Percentiles rank a stretch among this genome's conserved stretches.
These are phyloP conservation scores for Priceomyces castillae DNA, from an alignment of 805 yeast species.

Conservation along the genomic window DNA sequence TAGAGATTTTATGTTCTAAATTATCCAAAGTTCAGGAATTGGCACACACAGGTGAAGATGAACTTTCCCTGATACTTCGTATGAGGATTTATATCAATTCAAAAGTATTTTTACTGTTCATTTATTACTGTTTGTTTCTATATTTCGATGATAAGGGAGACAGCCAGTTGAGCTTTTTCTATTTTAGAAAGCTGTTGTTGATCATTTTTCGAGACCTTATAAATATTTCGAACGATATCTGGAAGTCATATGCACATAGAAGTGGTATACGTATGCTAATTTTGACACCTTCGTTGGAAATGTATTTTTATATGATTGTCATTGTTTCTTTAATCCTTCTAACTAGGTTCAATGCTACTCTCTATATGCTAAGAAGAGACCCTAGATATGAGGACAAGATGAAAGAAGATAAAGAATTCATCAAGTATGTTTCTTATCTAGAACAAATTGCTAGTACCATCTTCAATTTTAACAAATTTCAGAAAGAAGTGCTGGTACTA, in stretches of 20 bases:
- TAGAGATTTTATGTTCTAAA: constrained; percentile 23
- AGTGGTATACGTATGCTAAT: constrained; percentile 1
- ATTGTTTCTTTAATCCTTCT: constrained; percentile 1
- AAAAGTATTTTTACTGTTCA: constrained; percentile 10
- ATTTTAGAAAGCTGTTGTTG: constrained; percentile 27
- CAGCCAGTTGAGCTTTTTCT: constrained; percentile 28
- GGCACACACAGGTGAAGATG: constrained; percentile 1
- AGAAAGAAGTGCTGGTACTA: background rate
- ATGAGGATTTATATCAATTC: constrained; percentile 5
- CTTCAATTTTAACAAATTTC: background rate
- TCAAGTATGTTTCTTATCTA: background rate
- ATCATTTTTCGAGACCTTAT: constrained; percentile 21
- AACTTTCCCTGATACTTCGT: background rate
- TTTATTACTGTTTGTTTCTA: constrained; percentile 33
- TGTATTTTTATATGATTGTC: constrained; percentile 2
- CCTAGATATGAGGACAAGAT: background rate
- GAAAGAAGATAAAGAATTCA: background rate
- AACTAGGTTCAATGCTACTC: constrained; percentile 4
- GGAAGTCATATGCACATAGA: background rate
- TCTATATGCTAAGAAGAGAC: background rate
- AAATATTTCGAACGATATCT: background rate
- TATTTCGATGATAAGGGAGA: constrained; percentile 34
- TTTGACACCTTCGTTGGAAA: constrained; percentile 1
- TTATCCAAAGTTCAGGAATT: background rate
- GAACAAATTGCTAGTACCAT: background rate